Evolutionary conservation across 2,329 filamentous ascomycete genomes (phyloP), one percentile per base, ranked within the genome.

Genomic region (Xylaria sp.): DNA sequence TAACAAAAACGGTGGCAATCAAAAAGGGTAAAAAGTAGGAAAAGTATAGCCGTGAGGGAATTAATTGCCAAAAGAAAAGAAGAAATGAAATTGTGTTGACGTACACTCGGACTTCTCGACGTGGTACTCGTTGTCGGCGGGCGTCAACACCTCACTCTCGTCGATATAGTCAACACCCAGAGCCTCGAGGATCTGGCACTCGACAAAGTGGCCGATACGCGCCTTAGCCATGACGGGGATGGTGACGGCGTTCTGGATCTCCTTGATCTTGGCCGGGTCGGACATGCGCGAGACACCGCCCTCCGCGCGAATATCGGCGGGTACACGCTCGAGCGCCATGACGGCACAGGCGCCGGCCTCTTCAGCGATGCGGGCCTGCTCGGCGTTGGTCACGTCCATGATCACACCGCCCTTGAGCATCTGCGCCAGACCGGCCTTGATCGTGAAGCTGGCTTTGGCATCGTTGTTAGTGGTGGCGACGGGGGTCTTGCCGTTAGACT

Each of bases 221-320:
- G 93, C 93, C 80, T 99, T 99, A 65, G 94, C 94, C 94, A 99
- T 97, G 76, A 99, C 94, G 69, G 94, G 94, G 70, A 97, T 97
- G 57, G 93, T 97, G 52, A 97, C 94, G 47, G 92, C 87, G 2
- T 83, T 85, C 86, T 97, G 95, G 74, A 99, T 97, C 76, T 92
- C 90, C 77, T 89, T 89, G 82, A 97, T 97, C 84, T 97, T 90
- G 69, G 83, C 80, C 1, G 94, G 94, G 78, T 97, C 93, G 1
- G 90, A 94, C 94, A 99, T 99, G 76, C 94, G 89, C 10, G 92
- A 92, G 19, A 99, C 94, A 72, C 94, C 94, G 68, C 94, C 94
- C 74, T 96, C 83, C 63, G 82, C 87, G 69, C 94, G 87, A 75
- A 99, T 99, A 76, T 99, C 94, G 70, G 94, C 93, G 55, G 94